Conservation (phyloP, 75 land plant species). For the Pinus tabuliformis region DNA sequence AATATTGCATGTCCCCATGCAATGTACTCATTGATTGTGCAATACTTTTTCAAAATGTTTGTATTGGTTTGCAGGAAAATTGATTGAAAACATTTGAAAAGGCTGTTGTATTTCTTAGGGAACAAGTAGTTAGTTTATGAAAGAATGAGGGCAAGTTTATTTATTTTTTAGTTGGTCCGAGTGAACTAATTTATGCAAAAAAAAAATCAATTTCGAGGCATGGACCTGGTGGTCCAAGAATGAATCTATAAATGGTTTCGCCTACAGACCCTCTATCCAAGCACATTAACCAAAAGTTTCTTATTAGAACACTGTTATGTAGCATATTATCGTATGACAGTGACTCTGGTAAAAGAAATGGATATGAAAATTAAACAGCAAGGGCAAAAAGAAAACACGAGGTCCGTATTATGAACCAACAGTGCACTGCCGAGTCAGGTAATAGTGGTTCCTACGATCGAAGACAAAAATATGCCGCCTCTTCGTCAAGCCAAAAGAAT, state of each 20-base stretch:
- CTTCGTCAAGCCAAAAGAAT: neutral
- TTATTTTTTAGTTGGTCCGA: neutral
- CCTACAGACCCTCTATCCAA: neutral
- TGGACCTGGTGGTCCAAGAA: neutral
- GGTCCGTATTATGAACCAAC: neutral
- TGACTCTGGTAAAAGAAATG: neutral
- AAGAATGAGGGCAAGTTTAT: too few species aligned
- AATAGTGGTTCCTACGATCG: slow-evolving; percentile 1
- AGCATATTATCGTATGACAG: neutral
- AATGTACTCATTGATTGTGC: too few species aligned
- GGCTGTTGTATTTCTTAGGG: too few species aligned
- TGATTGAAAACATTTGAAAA: too few species aligned
- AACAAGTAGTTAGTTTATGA: too few species aligned
- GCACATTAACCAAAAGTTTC: neutral
- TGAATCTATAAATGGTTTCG: slow-evolving; percentile 2
- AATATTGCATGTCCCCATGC: too few species aligned
- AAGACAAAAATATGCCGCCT: neutral
- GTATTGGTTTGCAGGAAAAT: too few species aligned
- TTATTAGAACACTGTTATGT: neutral
- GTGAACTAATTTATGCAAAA: slow-evolving; percentile 3
- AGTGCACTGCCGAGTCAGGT: neutral
- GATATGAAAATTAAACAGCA: neutral
- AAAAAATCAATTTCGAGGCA: neutral
- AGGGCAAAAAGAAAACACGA: slow-evolving; percentile 3
- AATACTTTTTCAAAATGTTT: too few species aligned